A percentile compares a stretch with the other conserved stretches of the same genome.
Evolutionary conservation across 208 protist species (phyloP).

Genomic region (Acanthamoeba triangularis): DNA sequence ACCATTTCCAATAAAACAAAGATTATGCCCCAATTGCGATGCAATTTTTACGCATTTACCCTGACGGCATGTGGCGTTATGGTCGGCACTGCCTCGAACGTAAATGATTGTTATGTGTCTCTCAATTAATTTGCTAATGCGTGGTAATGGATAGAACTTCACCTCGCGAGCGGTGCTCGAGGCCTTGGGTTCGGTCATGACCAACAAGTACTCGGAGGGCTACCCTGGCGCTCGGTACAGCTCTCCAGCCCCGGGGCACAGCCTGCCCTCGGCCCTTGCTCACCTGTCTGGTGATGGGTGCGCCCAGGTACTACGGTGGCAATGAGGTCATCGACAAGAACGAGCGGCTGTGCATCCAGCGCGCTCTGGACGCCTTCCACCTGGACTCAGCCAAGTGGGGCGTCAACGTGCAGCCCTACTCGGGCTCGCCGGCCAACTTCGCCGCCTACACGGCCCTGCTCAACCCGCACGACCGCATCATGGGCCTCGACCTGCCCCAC

Average conservation of each 20-base stretch:
- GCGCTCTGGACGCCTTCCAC: constrained; percentile 96
- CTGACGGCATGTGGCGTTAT: not conserved
- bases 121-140: not conserved
- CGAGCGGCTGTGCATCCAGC: constrained; percentile 92
- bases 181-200: constrained; percentile 91
- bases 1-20: not conserved
- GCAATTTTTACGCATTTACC: not conserved
- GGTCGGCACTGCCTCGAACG: not conserved
- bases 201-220: constrained; percentile 95
- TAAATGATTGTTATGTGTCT: not conserved
- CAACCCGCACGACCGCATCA: constrained; percentile 89
- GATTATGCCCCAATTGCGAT: not conserved
- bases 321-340: constrained; percentile 88
- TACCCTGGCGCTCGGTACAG: constrained; percentile 90
- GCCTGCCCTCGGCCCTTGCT: not conserved
- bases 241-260: not conserved
- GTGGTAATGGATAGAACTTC: constrained; percentile 97
- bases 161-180: constrained; percentile 92
- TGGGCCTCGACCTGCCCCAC: constrained; percentile 86
- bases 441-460: constrained; percentile 92
- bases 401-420: constrained; percentile 95
- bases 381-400: constrained; percentile 94
- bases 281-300: not conserved
- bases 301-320: constrained; percentile 91
- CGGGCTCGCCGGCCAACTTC: constrained; percentile 92